phyloP scores from a whole-genome alignment of 257 asterid species.

The Hygrophila difformis region DNA sequence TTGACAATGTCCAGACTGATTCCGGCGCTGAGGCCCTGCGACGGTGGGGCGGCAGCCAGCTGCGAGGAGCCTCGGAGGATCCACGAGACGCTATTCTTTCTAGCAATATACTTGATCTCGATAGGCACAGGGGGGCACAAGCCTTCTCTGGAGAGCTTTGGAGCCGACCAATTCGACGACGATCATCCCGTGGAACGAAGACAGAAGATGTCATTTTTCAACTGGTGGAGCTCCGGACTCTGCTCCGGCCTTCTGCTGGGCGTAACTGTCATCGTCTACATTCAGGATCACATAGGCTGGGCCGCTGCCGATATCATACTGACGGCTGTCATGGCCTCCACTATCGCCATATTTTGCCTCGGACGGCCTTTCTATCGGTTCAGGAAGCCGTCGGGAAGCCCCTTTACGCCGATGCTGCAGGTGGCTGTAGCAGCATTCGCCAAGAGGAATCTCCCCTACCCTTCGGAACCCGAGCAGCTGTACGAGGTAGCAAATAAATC shows the following conservation, averaged over 20 bases:
- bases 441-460: slow-evolving; percentile 47
- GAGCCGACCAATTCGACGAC: slow-evolving; percentile 94
- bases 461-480: slow-evolving; percentile 32
- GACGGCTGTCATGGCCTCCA: slow-evolving; percentile 44
- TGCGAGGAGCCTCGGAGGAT: slow-evolving; percentile 32
- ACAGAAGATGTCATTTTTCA: slow-evolving; percentile 76
- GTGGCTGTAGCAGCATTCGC: slow-evolving; percentile 58
- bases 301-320: slow-evolving; percentile 61
- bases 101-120: slow-evolving; percentile 70
- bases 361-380: slow-evolving; percentile 68
- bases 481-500: slow-evolving; percentile 44
- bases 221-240: slow-evolving; percentile 88
- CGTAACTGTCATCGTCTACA: slow-evolving; percentile 53
- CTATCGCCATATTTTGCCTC: slow-evolving; percentile 27
- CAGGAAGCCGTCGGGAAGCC: slow-evolving; percentile 58
- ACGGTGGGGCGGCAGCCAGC: neutral
- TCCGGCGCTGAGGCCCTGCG: slow-evolving; percentile 56
- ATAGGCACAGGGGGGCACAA: slow-evolving; percentile 85
- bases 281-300: slow-evolving; percentile 71
- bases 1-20: slow-evolving; percentile 56
- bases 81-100: slow-evolving; percentile 59
- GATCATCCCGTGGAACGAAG: slow-evolving; percentile 55
- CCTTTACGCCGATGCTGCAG: slow-evolving; percentile 56
- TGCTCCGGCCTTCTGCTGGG: slow-evolving; percentile 64
- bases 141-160: slow-evolving; percentile 90